Evolutionary conservation across 108 stramenopile genomes (phyloP), one percentile per base, ranked within the genome.

Genomic region (Cyclotella kingstonii): DNA sequence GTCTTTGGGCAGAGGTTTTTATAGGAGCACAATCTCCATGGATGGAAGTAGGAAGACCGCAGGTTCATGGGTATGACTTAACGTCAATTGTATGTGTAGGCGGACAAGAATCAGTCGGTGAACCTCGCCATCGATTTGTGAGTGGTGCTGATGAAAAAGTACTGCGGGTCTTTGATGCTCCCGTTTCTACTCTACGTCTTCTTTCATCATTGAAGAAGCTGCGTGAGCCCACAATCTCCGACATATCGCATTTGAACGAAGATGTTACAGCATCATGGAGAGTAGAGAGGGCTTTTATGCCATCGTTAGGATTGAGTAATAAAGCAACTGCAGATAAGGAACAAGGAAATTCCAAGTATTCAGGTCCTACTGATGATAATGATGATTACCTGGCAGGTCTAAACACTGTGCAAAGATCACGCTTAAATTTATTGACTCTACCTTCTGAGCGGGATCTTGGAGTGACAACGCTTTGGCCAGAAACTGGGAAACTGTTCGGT

Each of bases 61-160:
- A 91, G 55, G 93, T 94, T 1, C 93, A 94, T 66, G 93, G 93
- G 14, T 94, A 91, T 62, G 77, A 87, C 68, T 61, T 95, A 38
- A 81, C 82, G 3, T 77, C 88, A 15, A 62, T 95, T 34, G 78
- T 65, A 7, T 91, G 88, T 35, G 51, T 91, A 31, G 72, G 73
- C 23, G 73, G 72, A 36, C 1, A 49, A 15, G 45, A 40, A 4
- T 9, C n/a, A 22, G 52, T 23, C 5, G 54, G 71, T 15, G 78
- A 75, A 53, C 85, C 85, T 52, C 65, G 62, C 11, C 85, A 91
- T 68, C 47, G 78, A 17, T 73, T 95, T 25, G 85, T 84, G 10
- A 85, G 79, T 60, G 90, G 93, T 6, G 93, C 89, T 1, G 93
- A 95, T 56, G 93, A 95, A 68, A 95, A 95, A 66, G 84, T 88